Base-by-base conservation (phyloP, 805 yeast species). In the Barnettozyma wickerhamii region DNA sequence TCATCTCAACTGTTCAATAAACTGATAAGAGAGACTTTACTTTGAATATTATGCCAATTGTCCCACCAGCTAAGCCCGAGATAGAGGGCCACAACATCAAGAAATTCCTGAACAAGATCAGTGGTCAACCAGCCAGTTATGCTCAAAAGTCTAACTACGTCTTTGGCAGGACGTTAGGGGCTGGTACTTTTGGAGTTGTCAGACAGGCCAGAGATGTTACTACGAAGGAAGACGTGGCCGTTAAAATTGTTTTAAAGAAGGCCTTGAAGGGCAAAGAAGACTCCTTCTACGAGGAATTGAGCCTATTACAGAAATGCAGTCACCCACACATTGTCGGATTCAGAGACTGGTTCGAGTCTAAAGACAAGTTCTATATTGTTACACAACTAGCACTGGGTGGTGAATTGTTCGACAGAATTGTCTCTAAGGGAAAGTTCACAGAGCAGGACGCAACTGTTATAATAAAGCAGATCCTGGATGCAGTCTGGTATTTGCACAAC, bases 341-440 rank as follows among this genome's bases (percentile, higher is more conserved):
- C 58, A 72, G 81, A 38, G 96, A 89, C 60, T 91, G 95, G 91
- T 91, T 91, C 59, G 97, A 91, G 66, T 77, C 88, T 21, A 84
- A 77, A 60, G 96, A 89, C 53, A 91, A 91, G 66, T 89, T 86
- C 63, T 91, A 87, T 58, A 83, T 91, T 43, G 96, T 88, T 15
- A 91, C 97, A 2, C 96, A 91, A 61, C 69, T 91, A 56, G 97
- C 97, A 19, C 83, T 89, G 2, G 99, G 99, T 23, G 99, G 99
- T 37, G 99, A 91, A 62, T 66, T 91, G 43, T 91, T 91, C 58
- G 96, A 90, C 47, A 68, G 97, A 40, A 88, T 91, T 47, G 74
- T 89, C 30, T 68, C 77, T 36, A 70, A 80, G 53, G 96, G 97
- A 12, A 74, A 81, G 41, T 91, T 88, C 63, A 86, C 96, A 5